Evolutionary conservation across 225 moss, liverwort and hornwort species (phyloP).

Genomic region (Pseudisothecium myosuroides): DNA sequence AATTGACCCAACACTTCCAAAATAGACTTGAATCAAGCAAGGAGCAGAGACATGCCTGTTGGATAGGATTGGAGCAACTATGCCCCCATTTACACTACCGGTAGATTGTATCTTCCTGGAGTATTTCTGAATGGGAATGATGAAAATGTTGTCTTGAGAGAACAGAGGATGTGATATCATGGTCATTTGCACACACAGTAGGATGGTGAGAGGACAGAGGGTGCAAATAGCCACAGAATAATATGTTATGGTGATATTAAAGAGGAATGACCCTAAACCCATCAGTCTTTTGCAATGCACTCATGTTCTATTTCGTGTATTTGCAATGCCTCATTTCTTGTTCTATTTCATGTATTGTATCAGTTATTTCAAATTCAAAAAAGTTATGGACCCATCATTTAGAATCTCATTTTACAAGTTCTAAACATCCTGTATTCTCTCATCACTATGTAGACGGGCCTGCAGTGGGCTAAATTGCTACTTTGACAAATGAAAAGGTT

Average conservation of each 20-base stretch:
- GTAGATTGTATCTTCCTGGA: not conserved
- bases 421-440: not conserved
- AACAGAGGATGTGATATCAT: not conserved
- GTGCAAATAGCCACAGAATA: not conserved
- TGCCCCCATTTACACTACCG: too few species aligned
- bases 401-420: not conserved
- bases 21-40: not conserved
- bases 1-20: not conserved
- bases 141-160: not conserved
- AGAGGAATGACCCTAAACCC: not conserved
- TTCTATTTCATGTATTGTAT: too few species aligned
- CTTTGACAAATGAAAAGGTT: too few species aligned
- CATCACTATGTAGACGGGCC: too few species aligned
- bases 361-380: not conserved
- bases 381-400: not conserved
- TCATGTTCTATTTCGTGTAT: too few species aligned
- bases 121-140: not conserved
- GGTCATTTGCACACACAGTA: not conserved
- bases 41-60: not conserved
- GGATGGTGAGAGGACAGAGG: not conserved
- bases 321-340: not conserved
- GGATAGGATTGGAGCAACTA: not conserved
- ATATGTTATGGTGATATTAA: not conserved
- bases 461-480: too few species aligned
- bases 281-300: not conserved